Conservation (phyloP, 2,329 filamentous ascomycete species). For the Ceratocystis huliohia region DNA sequence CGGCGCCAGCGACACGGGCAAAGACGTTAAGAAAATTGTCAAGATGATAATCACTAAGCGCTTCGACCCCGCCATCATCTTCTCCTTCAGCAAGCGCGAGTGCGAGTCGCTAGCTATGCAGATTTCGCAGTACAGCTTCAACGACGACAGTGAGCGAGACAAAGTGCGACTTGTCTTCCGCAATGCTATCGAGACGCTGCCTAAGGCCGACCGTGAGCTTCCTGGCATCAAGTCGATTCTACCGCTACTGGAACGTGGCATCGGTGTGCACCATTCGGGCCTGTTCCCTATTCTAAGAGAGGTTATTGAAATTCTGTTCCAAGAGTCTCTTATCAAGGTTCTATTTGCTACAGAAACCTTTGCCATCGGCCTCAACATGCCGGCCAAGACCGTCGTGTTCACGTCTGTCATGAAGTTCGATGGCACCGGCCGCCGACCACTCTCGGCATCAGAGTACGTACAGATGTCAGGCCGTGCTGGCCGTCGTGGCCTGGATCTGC, state of each 20-base stretch:
- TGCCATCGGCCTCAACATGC: slow-evolving; percentile 98
- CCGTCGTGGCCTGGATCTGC: slow-evolving; percentile 90
- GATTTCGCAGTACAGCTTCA: slow-evolving; percentile 81
- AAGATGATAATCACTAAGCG: slow-evolving; percentile 98
- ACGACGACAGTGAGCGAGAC: slow-evolving; percentile 86
- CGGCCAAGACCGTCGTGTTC: slow-evolving; percentile 98
- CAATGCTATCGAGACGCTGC: slow-evolving; percentile 83
- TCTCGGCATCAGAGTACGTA: slow-evolving; percentile 92
- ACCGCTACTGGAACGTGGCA: slow-evolving; percentile 76
- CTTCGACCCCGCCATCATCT: slow-evolving; percentile 96
- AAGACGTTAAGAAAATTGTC: slow-evolving; percentile 94
- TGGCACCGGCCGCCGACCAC: slow-evolving; percentile 63
- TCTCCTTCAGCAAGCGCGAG: slow-evolving; percentile 97
- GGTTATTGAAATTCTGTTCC: slow-evolving; percentile 97
- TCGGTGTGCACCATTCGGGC: slow-evolving; percentile 94
- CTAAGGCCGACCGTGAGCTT: slow-evolving; percentile 76
- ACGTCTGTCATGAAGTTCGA: slow-evolving; percentile 94
- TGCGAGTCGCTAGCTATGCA: slow-evolving; percentile 83
- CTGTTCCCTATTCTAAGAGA: slow-evolving; percentile 93
- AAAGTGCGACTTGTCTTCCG: slow-evolving; percentile 92
- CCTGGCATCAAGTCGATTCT: slow-evolving; percentile 86
- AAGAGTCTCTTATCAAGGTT: slow-evolving; percentile 95
- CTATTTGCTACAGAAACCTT: slow-evolving; percentile 97
- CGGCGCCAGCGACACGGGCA: slow-evolving; percentile 51
- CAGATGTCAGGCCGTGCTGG: slow-evolving; percentile 98